phyloP scores from a whole-genome alignment of 352 stramenopile genomes.

The Hyaloperonospora arabidopsidis region DNA sequence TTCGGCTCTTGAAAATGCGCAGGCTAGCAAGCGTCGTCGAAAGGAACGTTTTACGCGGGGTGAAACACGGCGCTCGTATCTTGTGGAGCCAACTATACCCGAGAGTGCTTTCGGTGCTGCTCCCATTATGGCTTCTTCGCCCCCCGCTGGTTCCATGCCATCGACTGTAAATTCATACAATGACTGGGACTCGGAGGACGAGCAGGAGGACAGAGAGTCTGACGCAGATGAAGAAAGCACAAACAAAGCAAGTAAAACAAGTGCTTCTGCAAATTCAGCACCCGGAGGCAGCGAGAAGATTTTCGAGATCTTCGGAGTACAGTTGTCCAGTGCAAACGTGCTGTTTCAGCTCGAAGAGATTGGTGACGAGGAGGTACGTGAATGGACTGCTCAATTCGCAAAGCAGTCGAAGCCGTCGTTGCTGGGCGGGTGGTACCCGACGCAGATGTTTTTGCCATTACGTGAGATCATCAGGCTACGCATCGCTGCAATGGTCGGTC shows the following conservation, averaged over 20 bases:
- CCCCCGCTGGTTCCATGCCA: conserved; percentile 10
- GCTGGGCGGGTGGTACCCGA: conserved; percentile 68
- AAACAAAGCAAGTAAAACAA: conserved; percentile 15
- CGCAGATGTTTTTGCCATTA: conserved; percentile 70
- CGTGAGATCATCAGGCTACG: conserved; percentile 70
- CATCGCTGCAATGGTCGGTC: conserved; percentile 62
- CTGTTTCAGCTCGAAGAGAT: conserved; percentile 72
- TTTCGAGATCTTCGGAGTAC: conserved; percentile 67
- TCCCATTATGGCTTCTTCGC: conserved; percentile 5
- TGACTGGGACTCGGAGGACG: conserved; percentile 46
- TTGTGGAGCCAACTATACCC: conserved; percentile 35
- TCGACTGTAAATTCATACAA: conserved; percentile 22
- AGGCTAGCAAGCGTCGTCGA: conserved; percentile 49
- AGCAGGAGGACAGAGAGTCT: conserved; percentile 29
- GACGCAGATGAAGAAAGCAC: conserved; percentile 26
- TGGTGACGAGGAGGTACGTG: conserved; percentile 51
- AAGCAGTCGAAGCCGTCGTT: conserved; percentile 42
- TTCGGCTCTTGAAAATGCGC: conserved; percentile 52
- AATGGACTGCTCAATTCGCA: conserved; percentile 46
- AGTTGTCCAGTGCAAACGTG: conserved; percentile 61
- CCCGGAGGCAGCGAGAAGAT: conserved; percentile 23
- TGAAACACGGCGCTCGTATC: conserved; percentile 51
- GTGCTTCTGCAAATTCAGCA: conserved; percentile 1
- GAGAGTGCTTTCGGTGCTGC: conserved; percentile 1
- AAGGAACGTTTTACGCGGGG: conserved; percentile 62